These are phyloP conservation scores for Xylaria sp. DNA, from an alignment of 2,329 filamentous ascomycete genomes.

Conservation along the genomic window DNA sequence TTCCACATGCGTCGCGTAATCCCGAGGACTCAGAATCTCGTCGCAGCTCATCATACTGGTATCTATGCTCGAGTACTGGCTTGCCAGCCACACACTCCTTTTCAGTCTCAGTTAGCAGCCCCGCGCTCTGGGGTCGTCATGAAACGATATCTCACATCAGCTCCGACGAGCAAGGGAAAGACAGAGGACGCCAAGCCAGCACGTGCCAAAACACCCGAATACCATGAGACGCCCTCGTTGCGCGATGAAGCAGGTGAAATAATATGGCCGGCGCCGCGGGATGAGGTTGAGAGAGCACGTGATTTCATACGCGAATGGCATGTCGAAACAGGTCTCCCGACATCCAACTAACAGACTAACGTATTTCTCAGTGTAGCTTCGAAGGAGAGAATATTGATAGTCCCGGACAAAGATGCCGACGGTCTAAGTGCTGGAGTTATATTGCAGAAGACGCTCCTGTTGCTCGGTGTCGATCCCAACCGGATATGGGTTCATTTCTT, in stretches of 20 bases:
- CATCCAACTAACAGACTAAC: not conserved
- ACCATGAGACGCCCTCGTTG: slow-evolving; percentile 39
- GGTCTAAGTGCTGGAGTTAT: slow-evolving; percentile 61
- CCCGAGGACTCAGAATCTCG: not conserved
- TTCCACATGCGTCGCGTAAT: not conserved
- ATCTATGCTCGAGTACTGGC: not conserved
- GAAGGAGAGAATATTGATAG: slow-evolving; percentile 50
- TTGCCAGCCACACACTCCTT: not conserved
- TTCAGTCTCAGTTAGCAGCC: not conserved
- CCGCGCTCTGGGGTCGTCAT: slow-evolving; percentile 13
- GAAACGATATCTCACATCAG: slow-evolving; percentile 27
- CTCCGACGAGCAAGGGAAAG: slow-evolving; percentile 23
- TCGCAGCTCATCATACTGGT: not conserved
- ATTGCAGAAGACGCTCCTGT: slow-evolving; percentile 51
- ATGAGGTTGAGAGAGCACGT: slow-evolving; percentile 51
- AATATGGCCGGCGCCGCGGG: slow-evolving; percentile 57
- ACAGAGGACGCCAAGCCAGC: slow-evolving; percentile 27
- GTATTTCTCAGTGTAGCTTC: slow-evolving; percentile 41
- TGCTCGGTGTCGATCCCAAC: slow-evolving; percentile 50
- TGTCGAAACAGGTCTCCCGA: slow-evolving; percentile 8
- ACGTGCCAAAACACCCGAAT: slow-evolving; percentile 30
- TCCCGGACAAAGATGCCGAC: slow-evolving; percentile 66
- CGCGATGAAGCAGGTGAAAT: slow-evolving; percentile 41
- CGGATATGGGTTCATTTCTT: slow-evolving; percentile 55
- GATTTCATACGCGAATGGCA: slow-evolving; percentile 55